A percentile compares a stretch with the other conserved stretches of the same genome.
These are phyloP conservation scores for Meyerozyma smithsonii DNA, from an alignment of 1,139 yeast genomes.

Conservation along the genomic window DNA sequence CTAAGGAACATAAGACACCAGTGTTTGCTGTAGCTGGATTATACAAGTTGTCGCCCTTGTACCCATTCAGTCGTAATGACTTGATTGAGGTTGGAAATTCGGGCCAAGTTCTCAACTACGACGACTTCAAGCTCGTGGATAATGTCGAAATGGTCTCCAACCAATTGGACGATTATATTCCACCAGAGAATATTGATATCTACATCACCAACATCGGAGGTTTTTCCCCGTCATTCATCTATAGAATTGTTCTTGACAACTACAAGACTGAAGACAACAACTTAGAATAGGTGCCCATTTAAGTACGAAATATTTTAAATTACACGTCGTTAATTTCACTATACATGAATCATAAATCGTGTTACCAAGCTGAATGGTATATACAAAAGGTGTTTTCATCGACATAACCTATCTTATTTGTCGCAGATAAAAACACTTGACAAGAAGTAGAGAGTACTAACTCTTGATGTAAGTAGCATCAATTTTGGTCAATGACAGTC, in stretches of 20 bases:
- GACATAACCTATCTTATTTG: too few species aligned
- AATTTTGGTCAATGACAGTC: conserved; percentile 73
- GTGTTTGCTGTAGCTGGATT: conserved; percentile 94
- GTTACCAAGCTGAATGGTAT: too few species aligned
- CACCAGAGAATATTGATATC: conserved; percentile 92
- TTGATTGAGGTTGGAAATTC: conserved; percentile 93
- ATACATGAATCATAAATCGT: too few species aligned
- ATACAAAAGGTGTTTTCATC: too few species aligned
- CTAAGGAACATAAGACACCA: conserved; percentile 90
- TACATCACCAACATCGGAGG: conserved; percentile 95
- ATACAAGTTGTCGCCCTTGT: conserved; percentile 86
- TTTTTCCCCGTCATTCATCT: conserved; percentile 91
- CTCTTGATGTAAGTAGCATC: conserved; percentile 73
- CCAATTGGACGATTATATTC: conserved; percentile 87
- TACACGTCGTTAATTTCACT: too few species aligned
- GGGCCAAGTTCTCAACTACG: conserved; percentile 72
- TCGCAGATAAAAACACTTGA: too few species aligned
- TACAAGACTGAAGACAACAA: conserved; percentile 81
- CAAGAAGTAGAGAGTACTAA: too few species aligned
- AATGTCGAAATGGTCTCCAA: conserved; percentile 77
- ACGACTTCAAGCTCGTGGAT: conserved; percentile 59
- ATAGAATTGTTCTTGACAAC: conserved; percentile 91
- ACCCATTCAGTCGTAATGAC: conserved; percentile 87
- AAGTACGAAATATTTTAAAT: too few species aligned
- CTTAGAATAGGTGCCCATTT: conserved; percentile 37